A percentile compares a stretch with the other conserved stretches of the same genome.
These are phyloP conservation scores for Gyromitra esculenta DNA, from an alignment of 2,329 filamentous ascomycete genomes.

Conservation along the genomic window DNA sequence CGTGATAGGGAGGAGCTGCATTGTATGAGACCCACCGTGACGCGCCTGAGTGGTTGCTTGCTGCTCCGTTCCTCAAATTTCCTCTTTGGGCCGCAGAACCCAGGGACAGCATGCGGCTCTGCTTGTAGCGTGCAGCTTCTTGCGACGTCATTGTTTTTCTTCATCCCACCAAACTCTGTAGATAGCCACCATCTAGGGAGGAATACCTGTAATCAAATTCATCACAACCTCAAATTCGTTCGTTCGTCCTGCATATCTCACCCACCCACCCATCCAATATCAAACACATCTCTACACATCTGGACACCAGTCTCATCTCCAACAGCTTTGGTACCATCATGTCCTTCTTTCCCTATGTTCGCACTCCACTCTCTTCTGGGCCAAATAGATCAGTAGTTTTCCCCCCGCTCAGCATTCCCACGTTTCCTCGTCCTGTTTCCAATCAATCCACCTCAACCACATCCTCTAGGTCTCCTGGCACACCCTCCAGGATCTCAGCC, in stretches of 20 bases:
- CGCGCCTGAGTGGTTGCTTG: constrained; percentile 17
- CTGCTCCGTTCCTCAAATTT: constrained; percentile 7
- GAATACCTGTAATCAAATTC: neutral
- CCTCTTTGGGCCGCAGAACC: constrained; percentile 30
- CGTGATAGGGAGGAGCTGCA: neutral
- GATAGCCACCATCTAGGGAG: neutral
- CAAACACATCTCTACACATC: neutral
- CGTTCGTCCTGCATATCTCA: neutral
- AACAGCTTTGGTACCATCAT: constrained; percentile 11
- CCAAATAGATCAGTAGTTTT: neutral
- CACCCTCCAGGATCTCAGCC: neutral
- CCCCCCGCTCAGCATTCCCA: constrained; percentile 4
- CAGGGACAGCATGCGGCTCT: constrained; percentile 38
- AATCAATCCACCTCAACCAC: constrained; percentile 11
- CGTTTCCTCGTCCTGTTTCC: neutral
- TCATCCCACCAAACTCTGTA: neutral
- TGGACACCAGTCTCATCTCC: neutral
- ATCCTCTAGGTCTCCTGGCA: neutral
- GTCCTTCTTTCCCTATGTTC: constrained; percentile 24
- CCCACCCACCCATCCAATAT: neutral
- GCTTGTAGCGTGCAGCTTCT: constrained; percentile 15
- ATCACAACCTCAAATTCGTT: neutral
- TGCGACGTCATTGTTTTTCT: constrained; percentile 23
- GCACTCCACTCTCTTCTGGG: constrained; percentile 8
- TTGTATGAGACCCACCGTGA: constrained; percentile 7